A percentile compares a stretch with the other conserved stretches of the same genome.
Evolutionary conservation across 345 rosid species (phyloP).

Genomic region (Psidium friedrichsthalianum): DNA sequence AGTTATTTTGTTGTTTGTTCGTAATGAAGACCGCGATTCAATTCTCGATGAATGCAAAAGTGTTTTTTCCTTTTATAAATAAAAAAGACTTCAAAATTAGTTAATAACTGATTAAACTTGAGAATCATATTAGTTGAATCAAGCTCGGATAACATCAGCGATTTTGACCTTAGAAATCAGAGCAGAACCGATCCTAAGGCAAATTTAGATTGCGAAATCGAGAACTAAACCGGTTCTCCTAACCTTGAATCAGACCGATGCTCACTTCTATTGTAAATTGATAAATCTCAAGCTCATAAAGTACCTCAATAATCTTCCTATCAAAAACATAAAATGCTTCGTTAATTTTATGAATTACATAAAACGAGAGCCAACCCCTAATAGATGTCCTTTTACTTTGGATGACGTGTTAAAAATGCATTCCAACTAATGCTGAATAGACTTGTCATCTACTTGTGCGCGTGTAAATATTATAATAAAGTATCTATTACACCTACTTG

Average conservation of each 20-base stretch:
- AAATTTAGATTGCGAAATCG: background rate
- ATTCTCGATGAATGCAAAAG: background rate
- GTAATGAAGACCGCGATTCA: background rate
- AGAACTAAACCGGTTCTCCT: background rate
- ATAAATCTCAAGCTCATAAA: background rate
- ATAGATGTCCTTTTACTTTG: background rate
- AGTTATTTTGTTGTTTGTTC: background rate
- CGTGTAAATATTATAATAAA: background rate
- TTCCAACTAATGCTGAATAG: background rate
- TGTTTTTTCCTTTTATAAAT: background rate
- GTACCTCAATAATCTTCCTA: background rate
- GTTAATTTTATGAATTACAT: background rate
- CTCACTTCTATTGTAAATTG: background rate
- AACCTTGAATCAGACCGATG: background rate
- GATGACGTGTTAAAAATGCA: background rate
- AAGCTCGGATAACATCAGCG: accelerated
- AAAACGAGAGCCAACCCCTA: background rate
- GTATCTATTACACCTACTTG: background rate
- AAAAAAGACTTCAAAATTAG: background rate
- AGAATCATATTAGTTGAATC: background rate
- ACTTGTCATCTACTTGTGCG: too few relatives aligned
- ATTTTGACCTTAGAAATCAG: background rate
- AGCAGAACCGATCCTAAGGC: background rate
- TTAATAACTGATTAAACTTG: background rate
- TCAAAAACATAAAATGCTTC: background rate